These are phyloP conservation scores for Canavalia gladiata DNA, from an alignment of 306 rosid species.

Conservation along the genomic window DNA sequence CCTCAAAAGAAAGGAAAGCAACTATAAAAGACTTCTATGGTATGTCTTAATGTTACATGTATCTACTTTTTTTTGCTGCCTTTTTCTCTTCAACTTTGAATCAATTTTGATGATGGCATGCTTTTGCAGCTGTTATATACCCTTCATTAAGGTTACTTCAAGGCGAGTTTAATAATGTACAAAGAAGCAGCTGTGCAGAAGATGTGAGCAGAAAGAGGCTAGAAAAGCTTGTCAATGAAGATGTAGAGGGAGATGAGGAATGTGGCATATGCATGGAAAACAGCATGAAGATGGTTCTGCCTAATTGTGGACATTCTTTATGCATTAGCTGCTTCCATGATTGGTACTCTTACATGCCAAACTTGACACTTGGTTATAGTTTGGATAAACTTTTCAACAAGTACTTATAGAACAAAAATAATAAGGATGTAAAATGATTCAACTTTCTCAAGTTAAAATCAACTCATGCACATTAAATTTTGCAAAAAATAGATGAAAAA, in stretches of 20 bases:
- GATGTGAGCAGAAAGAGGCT: conserved; percentile 46
- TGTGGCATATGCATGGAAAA: conserved; percentile 89
- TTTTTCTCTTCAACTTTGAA: neutral
- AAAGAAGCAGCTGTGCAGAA: conserved; percentile 46
- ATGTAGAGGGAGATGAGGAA: conserved; percentile 66
- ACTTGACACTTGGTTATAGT: neutral
- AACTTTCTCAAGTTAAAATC: no score
- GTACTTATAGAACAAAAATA: no score
- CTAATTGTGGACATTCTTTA: conserved; percentile 80
- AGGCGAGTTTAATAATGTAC: conserved; percentile 55
- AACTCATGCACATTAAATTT: no score
- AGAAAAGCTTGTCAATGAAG: conserved; percentile 50
- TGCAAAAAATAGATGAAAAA: no score
- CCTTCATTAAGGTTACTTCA: conserved; percentile 78
- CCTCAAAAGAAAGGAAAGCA: conserved; percentile 73
- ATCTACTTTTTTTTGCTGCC: neutral
- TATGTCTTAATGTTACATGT: conserved; percentile 34
- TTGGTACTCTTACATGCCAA: conserved; percentile 55
- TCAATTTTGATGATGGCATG: conserved; percentile 31
- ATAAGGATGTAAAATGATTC: no score
- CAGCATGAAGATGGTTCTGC: conserved; percentile 68
- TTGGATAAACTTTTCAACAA: no score
- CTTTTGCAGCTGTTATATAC: conserved; percentile 73
- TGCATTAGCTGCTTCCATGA: conserved; percentile 80
- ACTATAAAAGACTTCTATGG: conserved; percentile 77